A percentile compares a stretch with the other conserved stretches of the same genome.
Evolutionary conservation across 768 basidiomycete species (phyloP).

Genomic region (Vararia minispora): DNA sequence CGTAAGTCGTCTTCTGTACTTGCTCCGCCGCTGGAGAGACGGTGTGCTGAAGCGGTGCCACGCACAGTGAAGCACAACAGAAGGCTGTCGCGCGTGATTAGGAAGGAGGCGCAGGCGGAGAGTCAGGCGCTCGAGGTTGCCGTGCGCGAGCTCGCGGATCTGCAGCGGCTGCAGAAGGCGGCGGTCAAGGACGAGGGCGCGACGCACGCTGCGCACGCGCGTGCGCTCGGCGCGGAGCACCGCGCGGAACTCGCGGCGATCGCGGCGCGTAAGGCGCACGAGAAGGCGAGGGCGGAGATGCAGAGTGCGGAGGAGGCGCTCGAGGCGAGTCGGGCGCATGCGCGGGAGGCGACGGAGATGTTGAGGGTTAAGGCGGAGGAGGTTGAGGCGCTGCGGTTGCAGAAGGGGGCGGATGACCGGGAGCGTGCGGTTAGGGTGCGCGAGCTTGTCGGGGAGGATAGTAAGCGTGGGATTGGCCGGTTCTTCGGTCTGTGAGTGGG

Average conservation of each 20-base stretch:
- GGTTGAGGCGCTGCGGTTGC: constrained; percentile 51
- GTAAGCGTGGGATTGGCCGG: too few species aligned
- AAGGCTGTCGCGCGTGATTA: constrained; percentile 57
- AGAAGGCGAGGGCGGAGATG: constrained; percentile 19
- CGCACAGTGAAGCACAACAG: constrained; percentile 46
- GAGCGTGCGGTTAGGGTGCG: constrained; percentile 8
- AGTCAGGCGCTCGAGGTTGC: constrained; percentile 48
- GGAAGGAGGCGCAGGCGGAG: constrained; percentile 57
- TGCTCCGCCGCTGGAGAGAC: too few species aligned
- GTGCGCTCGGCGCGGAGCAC: constrained; percentile 44
- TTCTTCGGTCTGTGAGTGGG: too few species aligned
- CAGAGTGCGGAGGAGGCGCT: constrained; percentile 35
- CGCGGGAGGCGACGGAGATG: constrained; percentile 46
- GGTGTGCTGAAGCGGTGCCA: too few species aligned
- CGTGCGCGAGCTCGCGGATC: constrained; percentile 49
- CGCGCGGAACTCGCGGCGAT: constrained; percentile 52
- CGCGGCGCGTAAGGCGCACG: constrained; percentile 33
- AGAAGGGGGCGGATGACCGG: constrained; percentile 56
- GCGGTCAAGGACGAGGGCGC: constrained; percentile 57
- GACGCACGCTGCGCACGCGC: constrained; percentile 41
- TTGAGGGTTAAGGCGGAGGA: constrained; percentile 65
- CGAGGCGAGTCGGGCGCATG: constrained; percentile 39
- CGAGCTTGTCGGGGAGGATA: constrained; percentile 5
- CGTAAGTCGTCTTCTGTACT: constrained; percentile 27
- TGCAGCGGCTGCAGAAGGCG: constrained; percentile 62